Conservation (phyloP, 192 early-diverging fungal species). For the Entomortierella lignicola region DNA sequence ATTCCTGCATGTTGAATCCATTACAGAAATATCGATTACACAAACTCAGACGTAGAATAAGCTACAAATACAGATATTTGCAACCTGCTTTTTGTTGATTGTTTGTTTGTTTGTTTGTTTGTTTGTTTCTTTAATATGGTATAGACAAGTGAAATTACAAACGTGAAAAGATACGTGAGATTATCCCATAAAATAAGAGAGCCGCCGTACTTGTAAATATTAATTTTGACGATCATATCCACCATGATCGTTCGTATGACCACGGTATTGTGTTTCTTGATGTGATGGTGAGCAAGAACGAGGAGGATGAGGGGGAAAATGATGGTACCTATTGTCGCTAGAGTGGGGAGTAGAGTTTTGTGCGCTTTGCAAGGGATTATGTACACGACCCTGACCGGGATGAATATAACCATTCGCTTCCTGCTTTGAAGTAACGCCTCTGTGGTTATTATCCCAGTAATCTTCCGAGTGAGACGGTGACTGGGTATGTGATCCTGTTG, state of each 20-base stretch:
- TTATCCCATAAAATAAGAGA: too few species aligned
- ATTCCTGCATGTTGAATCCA: too few species aligned
- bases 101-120: too few species aligned
- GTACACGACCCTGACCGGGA: background rate
- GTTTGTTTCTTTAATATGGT: too few species aligned
- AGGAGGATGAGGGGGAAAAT: background rate
- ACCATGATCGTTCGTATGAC: background rate
- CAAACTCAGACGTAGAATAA: too few species aligned
- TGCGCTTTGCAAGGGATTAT: background rate
- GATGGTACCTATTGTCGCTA: conserved; percentile 2
- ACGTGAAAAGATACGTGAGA: too few species aligned
- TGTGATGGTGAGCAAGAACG: background rate
- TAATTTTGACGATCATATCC: background rate
- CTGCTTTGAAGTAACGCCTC: background rate
- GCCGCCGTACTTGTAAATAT: background rate
- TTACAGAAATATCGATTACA: too few species aligned
- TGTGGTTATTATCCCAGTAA: background rate
- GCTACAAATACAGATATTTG: too few species aligned
- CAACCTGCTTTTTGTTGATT: too few species aligned
- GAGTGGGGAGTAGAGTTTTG: background rate
- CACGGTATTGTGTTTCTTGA: conserved; percentile 2
- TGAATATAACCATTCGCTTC: background rate
- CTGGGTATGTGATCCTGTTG: background rate
- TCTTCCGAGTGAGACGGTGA: background rate
- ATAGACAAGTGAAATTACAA: background rate